Evolutionary conservation across 306 rosid genomes (phyloP).

Genomic region (Vigna nakashimae): DNA sequence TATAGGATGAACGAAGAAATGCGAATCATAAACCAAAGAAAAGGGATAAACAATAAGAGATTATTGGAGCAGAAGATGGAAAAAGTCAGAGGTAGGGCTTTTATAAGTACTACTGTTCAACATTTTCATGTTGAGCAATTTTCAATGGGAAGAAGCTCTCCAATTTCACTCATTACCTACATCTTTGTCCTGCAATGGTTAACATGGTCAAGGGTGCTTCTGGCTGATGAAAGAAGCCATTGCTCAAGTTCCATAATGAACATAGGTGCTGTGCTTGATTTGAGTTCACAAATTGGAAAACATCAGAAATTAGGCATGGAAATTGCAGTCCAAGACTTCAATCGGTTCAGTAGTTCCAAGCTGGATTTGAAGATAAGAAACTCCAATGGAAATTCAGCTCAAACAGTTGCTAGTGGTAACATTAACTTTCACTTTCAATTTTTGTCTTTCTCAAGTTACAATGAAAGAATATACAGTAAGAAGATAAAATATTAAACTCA

Average conservation of each 20-base stretch:
- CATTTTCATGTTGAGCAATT: neutral
- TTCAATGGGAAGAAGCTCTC: neutral
- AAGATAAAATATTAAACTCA: no score
- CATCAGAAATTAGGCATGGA: slow-evolving; percentile 61
- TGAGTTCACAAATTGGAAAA: slow-evolving; percentile 49
- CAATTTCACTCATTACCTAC: neutral
- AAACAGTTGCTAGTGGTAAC: slow-evolving; percentile 40
- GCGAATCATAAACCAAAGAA: neutral
- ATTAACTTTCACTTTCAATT: neutral
- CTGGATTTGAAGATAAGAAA: slow-evolving; percentile 19
- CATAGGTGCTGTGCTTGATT: slow-evolving; percentile 57
- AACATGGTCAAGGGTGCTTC: slow-evolving; percentile 22
- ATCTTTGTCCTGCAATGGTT: slow-evolving; percentile 17
- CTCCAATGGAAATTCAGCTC: slow-evolving; percentile 36
- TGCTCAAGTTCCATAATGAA: slow-evolving; percentile 23
- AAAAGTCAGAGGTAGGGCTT: neutral
- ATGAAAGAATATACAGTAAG: no score
- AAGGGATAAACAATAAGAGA: neutral
- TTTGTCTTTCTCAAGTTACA: no score
- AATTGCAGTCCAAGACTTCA: slow-evolving; percentile 55
- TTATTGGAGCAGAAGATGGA: neutral
- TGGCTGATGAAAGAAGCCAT: slow-evolving; percentile 13
- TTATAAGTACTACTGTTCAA: neutral
- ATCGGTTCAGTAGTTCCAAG: slow-evolving; percentile 11
- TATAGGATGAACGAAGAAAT: no score